Base-by-base conservation (phyloP, 169 alveolate species). In the Cryptosporidium parvum region DNA sequence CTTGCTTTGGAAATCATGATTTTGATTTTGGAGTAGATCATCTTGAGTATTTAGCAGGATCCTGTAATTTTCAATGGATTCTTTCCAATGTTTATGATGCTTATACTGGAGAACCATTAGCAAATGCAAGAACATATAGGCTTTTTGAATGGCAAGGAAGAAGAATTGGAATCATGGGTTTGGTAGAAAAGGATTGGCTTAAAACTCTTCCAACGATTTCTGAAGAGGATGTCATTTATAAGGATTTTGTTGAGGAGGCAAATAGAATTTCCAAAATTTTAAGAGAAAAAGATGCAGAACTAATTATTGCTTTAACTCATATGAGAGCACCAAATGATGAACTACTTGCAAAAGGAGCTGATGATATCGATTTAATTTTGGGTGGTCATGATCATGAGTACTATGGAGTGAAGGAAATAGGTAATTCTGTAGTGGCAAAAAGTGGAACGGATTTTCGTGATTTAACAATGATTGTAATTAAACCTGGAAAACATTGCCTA, bases 1-100 rank as follows among this genome's bases (percentile, higher is more conserved):
- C 98, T 44, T 97, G 99, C 91, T 92, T 94, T n/a, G 99, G 99
- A 18, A 97, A 97, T 84, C 99, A 97, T 75, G 99, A 97, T 91
- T 95, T 97, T 67, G 98, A 96, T 85, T 96, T 94, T 67, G 96
- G 97, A 16, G 86, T 95, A 14, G 96, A 95, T 73, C 91, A 94
- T 45, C 93, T 96, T 31, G 96, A 93, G 73, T 92, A 93, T 86
- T 69, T 94, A 4, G 91, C 92, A 12, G 85, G 93, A 48, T 85
- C 94, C 42, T 91, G 95, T 53, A 89, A 92, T 61, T 92, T 93
- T 21, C 96, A 96, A 23, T 96, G 97, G 97, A 85, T 96, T 52
- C 84, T 94, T 42, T 86, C 96, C 10, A 95, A 96, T 86, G 94
- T 96, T 2, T 85, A 84, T 21, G 95, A 93, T 65, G 86, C 92